These are phyloP conservation scores for Xylariaceae sp. DNA, from an alignment of 2,329 filamentous ascomycete genomes.

Conservation along the genomic window DNA sequence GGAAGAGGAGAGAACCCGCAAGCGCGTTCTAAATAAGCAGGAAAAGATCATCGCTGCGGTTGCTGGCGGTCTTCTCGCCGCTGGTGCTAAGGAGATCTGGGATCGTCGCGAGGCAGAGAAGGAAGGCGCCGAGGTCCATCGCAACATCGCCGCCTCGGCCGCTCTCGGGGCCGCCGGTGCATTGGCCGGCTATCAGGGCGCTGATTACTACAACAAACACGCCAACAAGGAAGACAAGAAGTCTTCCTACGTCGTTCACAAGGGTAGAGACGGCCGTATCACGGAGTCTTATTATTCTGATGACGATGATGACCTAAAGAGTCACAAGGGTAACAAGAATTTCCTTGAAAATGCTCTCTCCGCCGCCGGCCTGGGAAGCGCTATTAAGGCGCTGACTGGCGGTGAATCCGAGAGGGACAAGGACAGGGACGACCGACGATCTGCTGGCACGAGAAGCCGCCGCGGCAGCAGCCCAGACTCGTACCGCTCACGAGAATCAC, in stretches of 20 bases:
- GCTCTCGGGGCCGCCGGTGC: constrained; percentile 67
- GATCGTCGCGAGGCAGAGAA: constrained; percentile 63
- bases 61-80: constrained; percentile 64
- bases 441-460: constrained; percentile 14
- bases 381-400: constrained; percentile 61
- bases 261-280: constrained; percentile 55
- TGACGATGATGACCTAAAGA: constrained; percentile 52
- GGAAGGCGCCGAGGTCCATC: constrained; percentile 52
- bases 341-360: constrained; percentile 66
- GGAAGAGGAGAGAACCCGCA: constrained; percentile 58
- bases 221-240: constrained; percentile 58
- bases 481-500: constrained; percentile 57
- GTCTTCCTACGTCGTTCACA: constrained; percentile 56
- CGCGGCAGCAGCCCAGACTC: constrained; percentile 48
- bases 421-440: constrained; percentile 40
- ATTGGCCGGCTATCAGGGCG: constrained; percentile 65
- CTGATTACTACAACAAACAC: constrained; percentile 64
- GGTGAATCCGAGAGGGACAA: constrained; percentile 49
- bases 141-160: constrained; percentile 62
- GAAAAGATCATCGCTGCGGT: constrained; percentile 70
- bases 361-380: constrained; percentile 63
- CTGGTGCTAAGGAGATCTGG: constrained; percentile 67
- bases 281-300: constrained; percentile 61
- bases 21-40: constrained; percentile 60
- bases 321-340: constrained; percentile 64